phyloP scores from a whole-genome alignment of 805 yeast genomes.

The Metschnikowia anglica region DNA sequence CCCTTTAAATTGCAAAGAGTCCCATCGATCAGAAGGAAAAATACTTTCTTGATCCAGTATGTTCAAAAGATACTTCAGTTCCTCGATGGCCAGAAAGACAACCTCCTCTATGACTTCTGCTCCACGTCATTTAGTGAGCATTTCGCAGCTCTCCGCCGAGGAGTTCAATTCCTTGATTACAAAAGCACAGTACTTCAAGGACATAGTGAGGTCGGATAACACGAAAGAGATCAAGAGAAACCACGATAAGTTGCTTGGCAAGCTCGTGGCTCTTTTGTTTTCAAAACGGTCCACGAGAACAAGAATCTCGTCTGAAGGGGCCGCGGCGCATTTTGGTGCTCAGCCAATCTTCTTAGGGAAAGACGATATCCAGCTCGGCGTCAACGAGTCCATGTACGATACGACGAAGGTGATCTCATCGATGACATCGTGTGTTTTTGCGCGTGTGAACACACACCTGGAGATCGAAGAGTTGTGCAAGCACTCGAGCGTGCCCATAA shows the following conservation, averaged over 20 bases:
- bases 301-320: conserved; percentile 91
- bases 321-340: conserved; percentile 88
- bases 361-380: conserved; percentile 95
- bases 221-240: conserved; percentile 31
- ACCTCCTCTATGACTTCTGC: neutral
- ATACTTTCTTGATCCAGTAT: conserved; percentile 7
- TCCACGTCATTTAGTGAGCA: conserved; percentile 76
- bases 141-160: conserved; percentile 67
- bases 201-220: conserved; percentile 55
- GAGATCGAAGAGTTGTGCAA: conserved; percentile 78
- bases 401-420: conserved; percentile 87
- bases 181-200: conserved; percentile 71
- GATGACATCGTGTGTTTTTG: conserved; percentile 95
- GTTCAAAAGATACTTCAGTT: conserved; percentile 18
- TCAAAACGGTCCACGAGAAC: conserved; percentile 94
- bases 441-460: conserved; percentile 85
- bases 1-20: too few species aligned
- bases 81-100: conserved; percentile 6
- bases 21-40: neutral
- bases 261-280: conserved; percentile 78
- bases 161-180: conserved; percentile 73
- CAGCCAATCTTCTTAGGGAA: conserved; percentile 96
- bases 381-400: conserved; percentile 87
- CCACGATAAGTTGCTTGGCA: conserved; percentile 66
- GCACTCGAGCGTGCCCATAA: conserved; percentile 85